Conservation (phyloP, 2,329 filamentous ascomycete genomes). For the Cryphonectria parasitica region DNA sequence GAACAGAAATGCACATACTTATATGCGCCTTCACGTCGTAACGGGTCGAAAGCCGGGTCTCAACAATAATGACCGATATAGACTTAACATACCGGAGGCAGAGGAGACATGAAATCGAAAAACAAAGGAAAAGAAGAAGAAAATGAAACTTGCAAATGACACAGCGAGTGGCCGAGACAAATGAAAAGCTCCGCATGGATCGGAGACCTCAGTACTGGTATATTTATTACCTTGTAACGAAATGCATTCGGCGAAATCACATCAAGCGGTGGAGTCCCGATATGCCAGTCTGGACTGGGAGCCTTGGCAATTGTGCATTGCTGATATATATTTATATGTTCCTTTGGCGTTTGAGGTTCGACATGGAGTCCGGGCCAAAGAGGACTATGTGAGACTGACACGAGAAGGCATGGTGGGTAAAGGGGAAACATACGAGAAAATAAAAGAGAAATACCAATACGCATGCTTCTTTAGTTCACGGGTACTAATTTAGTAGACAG, state of each 20-base stretch:
- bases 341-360: neutral
- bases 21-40: slow-evolving; percentile 54
- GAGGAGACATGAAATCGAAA: neutral
- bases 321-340: neutral
- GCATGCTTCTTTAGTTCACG: neutral
- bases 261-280: neutral
- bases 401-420: neutral
- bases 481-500: neutral
- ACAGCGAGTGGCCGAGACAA: neutral
- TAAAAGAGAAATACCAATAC: neutral
- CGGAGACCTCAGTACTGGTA: neutral
- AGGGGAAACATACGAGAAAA: neutral
- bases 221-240: neutral
- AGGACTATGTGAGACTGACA: neutral
- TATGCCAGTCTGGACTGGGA: neutral
- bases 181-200: neutral
- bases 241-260: neutral
- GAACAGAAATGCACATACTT: slow-evolving; percentile 52
- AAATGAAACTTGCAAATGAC: neutral
- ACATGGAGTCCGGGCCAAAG: neutral
- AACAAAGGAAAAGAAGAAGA: neutral
- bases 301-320: neutral
- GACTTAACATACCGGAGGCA: neutral
- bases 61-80: slow-evolving; percentile 9
- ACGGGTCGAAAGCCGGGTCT: slow-evolving; percentile 52